Base-by-base conservation (phyloP, 108 stramenopile genomes). In the Cyclotella distinguenda region DNA sequence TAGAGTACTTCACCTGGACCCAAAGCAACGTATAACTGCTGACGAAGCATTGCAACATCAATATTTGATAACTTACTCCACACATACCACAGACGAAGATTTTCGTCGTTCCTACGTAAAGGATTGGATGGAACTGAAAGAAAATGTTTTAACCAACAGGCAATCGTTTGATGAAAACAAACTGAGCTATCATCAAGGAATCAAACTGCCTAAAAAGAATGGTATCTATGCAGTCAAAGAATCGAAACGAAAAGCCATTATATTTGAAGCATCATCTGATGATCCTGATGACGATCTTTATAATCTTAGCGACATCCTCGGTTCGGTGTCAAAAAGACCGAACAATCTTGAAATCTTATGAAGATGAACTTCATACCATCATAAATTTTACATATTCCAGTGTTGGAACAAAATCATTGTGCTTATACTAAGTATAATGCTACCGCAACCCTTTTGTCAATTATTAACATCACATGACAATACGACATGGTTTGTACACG, bases 1-100 rank as follows among this genome's bases (percentile, higher is more conserved):
- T 30, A 57, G 68, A 13, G 79, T 94, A 81, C 79, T 94, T 12
- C 86, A 85, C 50, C 80, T 94, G 44, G 89, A 94, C 47, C 93
- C 93, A 9, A 79, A 68, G 40, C 56, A 86, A 45, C 82, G 93
- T 1, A 79, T 88, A 31, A 77, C 86, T n/a, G 84, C 88, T 2
- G 78, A 72, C n/a, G 69, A 83, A 46, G 93, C 86, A 6, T 54
- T 94, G 54, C 71, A 76, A 19, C 87, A 90, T 66, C 72, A 77
- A 31, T 90, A 72, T 74, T 78, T 80, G 72, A 47, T 39, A 39
- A 67, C 60, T 36, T 60, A 80, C 52, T 42, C 52, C 3, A 47
- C 60, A 4, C 54, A 78, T 33, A 68, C 62, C 35, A 51, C 70
- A 65, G 63, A 75, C 16, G 38, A 66, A 47, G 59, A 75, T 48